Evolutionary conservation across 352 stramenopile species (phyloP).

Genomic region (Phytophthora chlamydospora): DNA sequence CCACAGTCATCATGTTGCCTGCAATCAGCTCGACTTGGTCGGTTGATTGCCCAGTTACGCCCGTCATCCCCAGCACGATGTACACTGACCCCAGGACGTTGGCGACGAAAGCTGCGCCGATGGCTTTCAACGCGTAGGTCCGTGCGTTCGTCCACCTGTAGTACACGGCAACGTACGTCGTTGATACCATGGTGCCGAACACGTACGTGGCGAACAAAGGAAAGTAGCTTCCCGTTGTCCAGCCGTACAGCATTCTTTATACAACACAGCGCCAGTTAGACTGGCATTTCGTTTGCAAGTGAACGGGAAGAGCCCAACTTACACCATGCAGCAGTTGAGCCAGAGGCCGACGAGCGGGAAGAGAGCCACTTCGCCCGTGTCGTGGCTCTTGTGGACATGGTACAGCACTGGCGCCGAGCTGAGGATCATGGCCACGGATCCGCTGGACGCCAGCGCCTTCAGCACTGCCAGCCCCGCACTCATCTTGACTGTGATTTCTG

Average conservation of each 20-base stretch:
- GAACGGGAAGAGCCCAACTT: neutral
- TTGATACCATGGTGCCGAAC: slow-evolving; percentile 30
- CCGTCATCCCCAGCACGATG: slow-evolving; percentile 29
- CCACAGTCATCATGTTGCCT: slow-evolving; percentile 41
- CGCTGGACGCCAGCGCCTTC: slow-evolving; percentile 39
- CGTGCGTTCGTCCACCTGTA: slow-evolving; percentile 22
- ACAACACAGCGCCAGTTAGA: neutral
- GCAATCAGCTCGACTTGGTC: slow-evolving; percentile 22
- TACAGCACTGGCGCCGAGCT: slow-evolving; percentile 35
- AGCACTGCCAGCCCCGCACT: slow-evolving; percentile 26
- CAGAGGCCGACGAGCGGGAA: slow-evolving; percentile 42
- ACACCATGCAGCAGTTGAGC: slow-evolving; percentile 43
- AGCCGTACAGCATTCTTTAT: slow-evolving; percentile 41
- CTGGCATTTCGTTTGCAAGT: neutral
- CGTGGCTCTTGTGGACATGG: slow-evolving; percentile 35
- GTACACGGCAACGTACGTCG: slow-evolving; percentile 30
- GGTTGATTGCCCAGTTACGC: slow-evolving; percentile 16
- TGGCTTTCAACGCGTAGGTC: slow-evolving; percentile 21
- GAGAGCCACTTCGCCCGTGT: slow-evolving; percentile 32
- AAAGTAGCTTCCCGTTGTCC: slow-evolving; percentile 32
- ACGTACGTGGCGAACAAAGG: slow-evolving; percentile 42
- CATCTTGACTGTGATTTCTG: slow-evolving; percentile 18
- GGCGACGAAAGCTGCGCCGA: slow-evolving; percentile 10
- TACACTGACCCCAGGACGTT: slow-evolving; percentile 27
- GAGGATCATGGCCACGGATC: slow-evolving; percentile 46